Percentiles rank a stretch among this genome's conserved stretches.
These are phyloP conservation scores for Agapanthus africanus DNA, from an alignment of 106 monocot genomes.

Conservation along the genomic window DNA sequence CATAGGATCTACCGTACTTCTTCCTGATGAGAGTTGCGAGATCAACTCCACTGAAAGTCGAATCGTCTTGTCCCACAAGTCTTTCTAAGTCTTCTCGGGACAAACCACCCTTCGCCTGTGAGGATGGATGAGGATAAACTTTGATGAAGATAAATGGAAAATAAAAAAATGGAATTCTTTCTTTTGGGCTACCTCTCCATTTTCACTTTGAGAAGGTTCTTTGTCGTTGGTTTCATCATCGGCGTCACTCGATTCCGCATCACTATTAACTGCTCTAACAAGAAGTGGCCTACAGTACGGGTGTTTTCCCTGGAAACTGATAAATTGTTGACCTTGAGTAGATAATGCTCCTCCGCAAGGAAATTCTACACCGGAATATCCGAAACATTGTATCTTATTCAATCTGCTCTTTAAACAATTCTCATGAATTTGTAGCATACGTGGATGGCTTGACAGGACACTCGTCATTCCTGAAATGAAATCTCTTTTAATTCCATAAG, in stretches of 20 bases:
- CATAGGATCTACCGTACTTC: slow-evolving; percentile 97
- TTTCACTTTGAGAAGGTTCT: slow-evolving; percentile 16
- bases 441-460: slow-evolving; percentile 36
- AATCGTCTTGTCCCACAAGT: slow-evolving; percentile 72
- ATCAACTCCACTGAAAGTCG: slow-evolving; percentile 79
- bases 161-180: too few species aligned
- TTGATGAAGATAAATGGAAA: neutral
- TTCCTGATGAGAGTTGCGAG: slow-evolving; percentile 92
- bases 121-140: neutral
- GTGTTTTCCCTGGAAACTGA: slow-evolving; percentile 17
- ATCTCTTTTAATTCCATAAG: too few species aligned
- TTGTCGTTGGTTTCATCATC: slow-evolving; percentile 33
- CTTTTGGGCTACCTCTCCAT: slow-evolving; percentile 25
- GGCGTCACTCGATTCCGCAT: slow-evolving; percentile 26
- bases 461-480: slow-evolving; percentile 60
- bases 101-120: slow-evolving; percentile 36
- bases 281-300: slow-evolving; percentile 9
- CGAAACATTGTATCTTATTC: slow-evolving; percentile 31
- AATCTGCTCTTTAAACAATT: slow-evolving; percentile 28
- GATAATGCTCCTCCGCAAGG: slow-evolving; percentile 21
- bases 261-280: slow-evolving; percentile 40
- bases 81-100: slow-evolving; percentile 80
- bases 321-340: slow-evolving; percentile 20
- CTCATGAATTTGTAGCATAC: slow-evolving; percentile 22
- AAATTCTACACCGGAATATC: slow-evolving; percentile 27